Evolutionary conservation across 2,329 filamentous ascomycete genomes (phyloP).

Genomic region (Ceratocystis diversiconidia): DNA sequence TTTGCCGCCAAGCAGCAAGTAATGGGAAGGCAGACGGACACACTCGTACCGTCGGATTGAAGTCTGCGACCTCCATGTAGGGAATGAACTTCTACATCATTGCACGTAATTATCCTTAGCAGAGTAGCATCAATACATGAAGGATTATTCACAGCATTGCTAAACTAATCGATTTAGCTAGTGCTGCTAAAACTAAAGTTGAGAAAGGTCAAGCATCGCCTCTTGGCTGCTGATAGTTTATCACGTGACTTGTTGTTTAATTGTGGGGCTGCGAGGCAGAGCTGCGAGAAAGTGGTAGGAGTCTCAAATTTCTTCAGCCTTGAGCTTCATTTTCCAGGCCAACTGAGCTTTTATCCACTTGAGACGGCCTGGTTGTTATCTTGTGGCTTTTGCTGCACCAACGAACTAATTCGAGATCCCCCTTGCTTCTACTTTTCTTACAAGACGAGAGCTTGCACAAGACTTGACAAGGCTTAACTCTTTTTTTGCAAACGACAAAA

Average conservation of each 20-base stretch:
- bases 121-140: neutral
- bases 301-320: constrained; percentile 19
- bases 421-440: neutral
- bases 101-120: neutral
- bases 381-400: neutral
- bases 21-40: neutral
- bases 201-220: too few relatives aligned
- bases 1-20: constrained; percentile 6
- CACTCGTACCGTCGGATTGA: neutral
- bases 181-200: too few relatives aligned
- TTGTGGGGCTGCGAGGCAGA: constrained; percentile 16
- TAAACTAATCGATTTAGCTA: too few relatives aligned
- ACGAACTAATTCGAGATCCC: neutral
- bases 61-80: neutral
- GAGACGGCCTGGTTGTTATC: neutral
- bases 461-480: neutral
- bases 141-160: neutral
- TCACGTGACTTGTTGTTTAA: constrained; percentile 12
- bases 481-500: neutral
- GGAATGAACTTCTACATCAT: neutral
- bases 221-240: neutral
- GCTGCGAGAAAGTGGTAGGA: constrained; percentile 12
- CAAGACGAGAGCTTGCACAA: too few relatives aligned
- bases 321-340: constrained; percentile 7
- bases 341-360: constrained; percentile 2